Evolutionary conservation across 2,329 filamentous ascomycete genomes (phyloP), one percentile per base, ranked within the genome.

Genomic region (Colletotrichum sp.): DNA sequence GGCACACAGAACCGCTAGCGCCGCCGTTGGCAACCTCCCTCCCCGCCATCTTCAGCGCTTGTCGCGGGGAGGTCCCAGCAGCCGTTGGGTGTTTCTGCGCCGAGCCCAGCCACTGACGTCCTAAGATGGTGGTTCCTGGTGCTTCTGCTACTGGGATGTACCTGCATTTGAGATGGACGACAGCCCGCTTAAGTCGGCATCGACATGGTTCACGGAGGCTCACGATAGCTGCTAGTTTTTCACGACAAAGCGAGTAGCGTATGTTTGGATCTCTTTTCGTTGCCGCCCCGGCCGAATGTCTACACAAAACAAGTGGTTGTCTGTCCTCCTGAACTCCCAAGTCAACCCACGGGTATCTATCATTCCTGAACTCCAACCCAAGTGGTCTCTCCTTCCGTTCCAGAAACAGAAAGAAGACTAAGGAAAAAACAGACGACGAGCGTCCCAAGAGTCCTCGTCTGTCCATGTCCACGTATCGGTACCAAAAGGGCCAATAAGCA

Each of bases 11-110:
- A 21, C 38, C 62, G 26, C 60, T 68, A 55, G 32, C 34, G 38
- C n/a, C 10, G 34, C n/a, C 68, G 52, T 69, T 61, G 21, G 66
- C 32, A 36, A 43, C 24, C 43, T 60, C 43, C 8, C 52, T 26
- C 64, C 70, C 58, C 58, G 70, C 73, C 48, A 76, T 73, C 65
- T 73, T 52, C 70, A 76, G 65, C 73, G 70, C 16, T 61, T 26
- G 52, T 60, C 64, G 58, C 65, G 43, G 73, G 73, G 10, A 69
- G 43, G 64, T n/a, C 73, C 70, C 64, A 73, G 73, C 73, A 38
- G 38, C 16, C 15, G 21, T 30, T 52, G 43, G 43, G 43, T 3
- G 43, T 21, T 52, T 52, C 34, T 18, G 28, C 38, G 56, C 70
- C 32, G 66, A 67, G 21, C 55, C 73, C 64, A 69, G 70, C 70